phyloP scores from a whole-genome alignment of 2,329 filamentous ascomycete genomes.

The Diplodia corticola region DNA sequence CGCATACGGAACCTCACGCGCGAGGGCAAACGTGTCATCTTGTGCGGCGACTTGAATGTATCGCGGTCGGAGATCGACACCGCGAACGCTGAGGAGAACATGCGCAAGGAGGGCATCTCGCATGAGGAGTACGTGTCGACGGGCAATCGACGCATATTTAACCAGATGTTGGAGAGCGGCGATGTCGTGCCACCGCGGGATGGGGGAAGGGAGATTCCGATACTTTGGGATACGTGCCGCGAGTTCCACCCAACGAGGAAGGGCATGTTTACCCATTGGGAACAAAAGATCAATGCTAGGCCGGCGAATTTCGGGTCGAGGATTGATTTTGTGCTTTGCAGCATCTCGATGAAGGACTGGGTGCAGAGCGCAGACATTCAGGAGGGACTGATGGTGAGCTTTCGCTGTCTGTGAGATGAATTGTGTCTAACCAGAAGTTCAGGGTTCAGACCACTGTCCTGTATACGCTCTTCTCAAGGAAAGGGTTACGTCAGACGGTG shows the following conservation, averaged over 20 bases:
- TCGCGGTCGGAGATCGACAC: conserved; percentile 69
- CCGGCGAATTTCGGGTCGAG: conserved; percentile 89
- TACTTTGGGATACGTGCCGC: conserved; percentile 82
- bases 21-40: conserved; percentile 79
- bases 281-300: conserved; percentile 91
- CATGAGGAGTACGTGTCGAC: conserved; percentile 70
- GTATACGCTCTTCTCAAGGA: conserved; percentile 78
- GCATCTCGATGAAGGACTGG: conserved; percentile 75
- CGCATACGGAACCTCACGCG: conserved; percentile 80
- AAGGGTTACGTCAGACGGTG: conserved; percentile 53
- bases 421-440: not conserved
- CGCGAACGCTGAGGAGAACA: conserved; percentile 69
- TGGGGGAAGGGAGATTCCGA: conserved; percentile 65
- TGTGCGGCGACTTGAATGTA: conserved; percentile 90
- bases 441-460: conserved; percentile 94
- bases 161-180: conserved; percentile 77
- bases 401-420: not conserved
- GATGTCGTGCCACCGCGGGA: conserved; percentile 67
- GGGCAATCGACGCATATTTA: conserved; percentile 76
- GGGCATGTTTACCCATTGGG: conserved; percentile 98
- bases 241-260: conserved; percentile 74
- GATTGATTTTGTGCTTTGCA: conserved; percentile 92
- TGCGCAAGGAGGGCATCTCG: conserved; percentile 68
- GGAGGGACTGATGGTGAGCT: conserved; percentile 71
- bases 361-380: conserved; percentile 82